Percentiles rank a stretch among this genome's conserved stretches.
phyloP scores from a whole-genome alignment of 805 yeast genomes.

The Candida adriatica region DNA sequence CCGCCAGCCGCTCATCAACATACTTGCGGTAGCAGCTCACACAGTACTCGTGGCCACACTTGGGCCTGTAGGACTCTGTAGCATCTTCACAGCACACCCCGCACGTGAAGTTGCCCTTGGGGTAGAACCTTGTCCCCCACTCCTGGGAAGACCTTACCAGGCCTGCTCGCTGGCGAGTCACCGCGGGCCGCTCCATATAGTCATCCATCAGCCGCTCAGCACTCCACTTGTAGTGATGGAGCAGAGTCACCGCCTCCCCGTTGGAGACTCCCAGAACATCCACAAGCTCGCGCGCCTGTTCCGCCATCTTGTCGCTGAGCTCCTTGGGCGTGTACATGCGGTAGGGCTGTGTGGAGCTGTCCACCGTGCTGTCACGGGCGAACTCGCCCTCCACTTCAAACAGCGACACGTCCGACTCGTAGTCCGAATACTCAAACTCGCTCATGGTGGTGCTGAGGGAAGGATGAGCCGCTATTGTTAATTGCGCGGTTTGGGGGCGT shows the following conservation, averaged over 20 bases:
- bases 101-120: conserved; percentile 38
- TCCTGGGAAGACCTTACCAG: no score
- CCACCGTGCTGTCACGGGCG: neutral
- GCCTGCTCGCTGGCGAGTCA: conserved; percentile 23
- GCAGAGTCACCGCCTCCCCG: conserved; percentile 36
- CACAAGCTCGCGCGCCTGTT: conserved; percentile 29
- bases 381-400: conserved; percentile 8
- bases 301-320: conserved; percentile 11
- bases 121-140: neutral
- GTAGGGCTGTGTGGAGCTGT: conserved; percentile 4
- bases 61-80: conserved; percentile 39
- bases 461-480: no score
- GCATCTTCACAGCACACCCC: conserved; percentile 66
- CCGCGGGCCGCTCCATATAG: conserved; percentile 39
- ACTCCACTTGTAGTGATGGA: conserved; percentile 51
- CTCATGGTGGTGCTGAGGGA: conserved; percentile 1
- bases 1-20: conserved; percentile 35
- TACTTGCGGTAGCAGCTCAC: conserved; percentile 60
- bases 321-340: conserved; percentile 26
- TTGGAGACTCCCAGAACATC: conserved; percentile 30
- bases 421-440: conserved; percentile 3
- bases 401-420: no score
- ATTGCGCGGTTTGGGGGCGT: no score
- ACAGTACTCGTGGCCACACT: conserved; percentile 73
- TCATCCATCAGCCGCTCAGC: conserved; percentile 49